phyloP scores from a whole-genome alignment of 805 yeast genomes.

The Sugiyamaella smithiae region DNA sequence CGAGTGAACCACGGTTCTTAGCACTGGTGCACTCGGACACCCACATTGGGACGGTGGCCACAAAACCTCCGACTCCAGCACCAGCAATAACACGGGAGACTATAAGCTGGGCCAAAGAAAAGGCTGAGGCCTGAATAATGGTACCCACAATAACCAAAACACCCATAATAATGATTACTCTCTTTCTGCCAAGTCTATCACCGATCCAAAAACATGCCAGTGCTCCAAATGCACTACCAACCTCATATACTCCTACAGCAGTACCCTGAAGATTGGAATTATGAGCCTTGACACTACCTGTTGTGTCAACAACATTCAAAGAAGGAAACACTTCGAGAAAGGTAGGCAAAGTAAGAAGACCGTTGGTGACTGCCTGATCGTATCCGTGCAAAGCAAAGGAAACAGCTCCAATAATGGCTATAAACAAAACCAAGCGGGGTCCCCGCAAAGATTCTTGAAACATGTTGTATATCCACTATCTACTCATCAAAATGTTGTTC shows the following conservation, averaged over 20 bases:
- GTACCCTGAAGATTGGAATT: slow-evolving; percentile 33
- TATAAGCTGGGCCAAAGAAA: slow-evolving; percentile 63
- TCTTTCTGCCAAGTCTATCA: slow-evolving; percentile 59
- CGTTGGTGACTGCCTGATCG: slow-evolving; percentile 21
- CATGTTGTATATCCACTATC: not conserved
- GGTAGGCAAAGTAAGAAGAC: slow-evolving; percentile 12
- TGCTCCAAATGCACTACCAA: slow-evolving; percentile 72
- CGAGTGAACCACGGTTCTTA: slow-evolving; percentile 58
- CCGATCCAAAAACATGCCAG: slow-evolving; percentile 55
- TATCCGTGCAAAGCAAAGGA: slow-evolving; percentile 17
- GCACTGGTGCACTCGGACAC: slow-evolving; percentile 72
- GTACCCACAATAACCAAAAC: slow-evolving; percentile 42
- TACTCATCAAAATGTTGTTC: no score
- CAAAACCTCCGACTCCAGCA: slow-evolving; percentile 29
- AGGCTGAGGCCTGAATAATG: slow-evolving; percentile 15
- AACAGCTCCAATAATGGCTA: slow-evolving; percentile 13
- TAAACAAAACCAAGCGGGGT: not conserved
- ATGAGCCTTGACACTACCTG: slow-evolving; percentile 12
- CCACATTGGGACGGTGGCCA: slow-evolving; percentile 60
- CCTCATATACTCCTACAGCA: slow-evolving; percentile 46
- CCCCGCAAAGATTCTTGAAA: slow-evolving; percentile 5
- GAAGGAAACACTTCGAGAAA: slow-evolving; percentile 17
- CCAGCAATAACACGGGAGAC: slow-evolving; percentile 55
- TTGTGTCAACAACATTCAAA: slow-evolving; percentile 15
- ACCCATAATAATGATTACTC: slow-evolving; percentile 53